Conservation (phyloP, 2,329 filamentous ascomycete genomes). For the Ophiocordyceps camponoti-floridani region DNA sequence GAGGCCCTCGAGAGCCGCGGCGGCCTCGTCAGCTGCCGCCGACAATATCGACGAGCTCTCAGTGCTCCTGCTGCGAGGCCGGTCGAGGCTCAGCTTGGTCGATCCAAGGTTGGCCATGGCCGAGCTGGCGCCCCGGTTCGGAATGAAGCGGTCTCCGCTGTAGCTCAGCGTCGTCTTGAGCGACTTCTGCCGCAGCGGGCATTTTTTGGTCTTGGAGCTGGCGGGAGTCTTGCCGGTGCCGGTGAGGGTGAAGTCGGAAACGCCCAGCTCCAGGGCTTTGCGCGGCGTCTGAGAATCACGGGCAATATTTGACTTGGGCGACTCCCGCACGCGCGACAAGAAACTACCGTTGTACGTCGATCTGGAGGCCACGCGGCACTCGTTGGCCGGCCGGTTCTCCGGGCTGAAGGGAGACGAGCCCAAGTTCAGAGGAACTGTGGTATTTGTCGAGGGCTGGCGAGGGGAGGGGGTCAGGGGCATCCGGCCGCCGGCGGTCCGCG, state of each 20-base stretch:
- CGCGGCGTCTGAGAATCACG: slow-evolving; percentile 57
- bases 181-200: slow-evolving; percentile 30
- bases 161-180: slow-evolving; percentile 71
- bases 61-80: slow-evolving; percentile 55
- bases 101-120: slow-evolving; percentile 68
- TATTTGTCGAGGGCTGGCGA: slow-evolving; percentile 40
- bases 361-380: slow-evolving; percentile 38
- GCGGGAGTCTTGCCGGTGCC: slow-evolving; percentile 61
- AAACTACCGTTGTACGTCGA: slow-evolving; percentile 70
- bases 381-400: slow-evolving; percentile 35
- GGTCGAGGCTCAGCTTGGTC: slow-evolving; percentile 64
- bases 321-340: slow-evolving; percentile 57
- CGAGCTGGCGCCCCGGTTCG: slow-evolving; percentile 80
- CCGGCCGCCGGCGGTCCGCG: slow-evolving; percentile 82
- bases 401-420: slow-evolving; percentile 66
- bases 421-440: slow-evolving; percentile 29
- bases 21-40: slow-evolving; percentile 62
- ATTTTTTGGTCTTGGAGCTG: slow-evolving; percentile 38
- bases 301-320: slow-evolving; percentile 93
- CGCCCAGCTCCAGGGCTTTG: slow-evolving; percentile 68
- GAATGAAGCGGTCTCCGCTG: slow-evolving; percentile 83
- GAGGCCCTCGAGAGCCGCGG: slow-evolving; percentile 62
- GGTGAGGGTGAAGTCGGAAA: slow-evolving; percentile 82
- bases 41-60: slow-evolving; percentile 65
- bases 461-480: slow-evolving; percentile 92